These are phyloP conservation scores for Biscogniauxia sp. DNA, from an alignment of 2,329 filamentous ascomycete genomes.

Conservation along the genomic window DNA sequence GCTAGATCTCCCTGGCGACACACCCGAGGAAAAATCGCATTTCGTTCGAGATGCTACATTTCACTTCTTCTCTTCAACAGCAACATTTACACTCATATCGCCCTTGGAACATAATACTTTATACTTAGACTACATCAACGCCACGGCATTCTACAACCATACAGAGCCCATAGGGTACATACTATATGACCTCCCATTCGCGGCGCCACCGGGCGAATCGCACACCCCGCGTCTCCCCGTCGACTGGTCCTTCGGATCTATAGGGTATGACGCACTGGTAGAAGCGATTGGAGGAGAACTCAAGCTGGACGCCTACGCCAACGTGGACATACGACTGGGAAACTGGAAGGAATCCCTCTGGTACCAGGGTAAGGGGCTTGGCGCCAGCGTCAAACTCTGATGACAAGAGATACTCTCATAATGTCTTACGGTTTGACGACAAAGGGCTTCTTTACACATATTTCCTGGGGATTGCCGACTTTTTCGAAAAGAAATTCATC, in stretches of 20 bases:
- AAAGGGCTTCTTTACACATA: neutral
- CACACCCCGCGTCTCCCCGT: constrained; percentile 78
- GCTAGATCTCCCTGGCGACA: constrained; percentile 55
- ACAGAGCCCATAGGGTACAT: constrained; percentile 77
- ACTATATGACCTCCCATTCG: constrained; percentile 69
- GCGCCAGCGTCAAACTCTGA: constrained; percentile 41
- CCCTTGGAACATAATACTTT: constrained; percentile 72
- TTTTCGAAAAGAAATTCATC: too few species aligned
- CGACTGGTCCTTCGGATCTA: constrained; percentile 69
- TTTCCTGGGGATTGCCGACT: too few species aligned
- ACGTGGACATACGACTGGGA: constrained; percentile 72
- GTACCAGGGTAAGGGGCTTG: constrained; percentile 69
- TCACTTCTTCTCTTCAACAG: constrained; percentile 82
- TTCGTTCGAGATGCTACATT: constrained; percentile 87
- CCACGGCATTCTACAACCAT: constrained; percentile 81
- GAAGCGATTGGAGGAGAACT: constrained; percentile 78
- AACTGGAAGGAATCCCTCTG: constrained; percentile 71
- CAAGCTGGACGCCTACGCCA: constrained; percentile 74
- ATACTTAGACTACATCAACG: constrained; percentile 76
- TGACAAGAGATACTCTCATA: neutral
- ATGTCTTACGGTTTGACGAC: neutral
- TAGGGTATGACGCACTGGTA: constrained; percentile 79
- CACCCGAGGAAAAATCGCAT: constrained; percentile 48
- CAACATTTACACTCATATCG: constrained; percentile 78
- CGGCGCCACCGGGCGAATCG: constrained; percentile 71